phyloP scores from a whole-genome alignment of 2,329 filamentous ascomycete species.

The Stylonectria norvegica region DNA sequence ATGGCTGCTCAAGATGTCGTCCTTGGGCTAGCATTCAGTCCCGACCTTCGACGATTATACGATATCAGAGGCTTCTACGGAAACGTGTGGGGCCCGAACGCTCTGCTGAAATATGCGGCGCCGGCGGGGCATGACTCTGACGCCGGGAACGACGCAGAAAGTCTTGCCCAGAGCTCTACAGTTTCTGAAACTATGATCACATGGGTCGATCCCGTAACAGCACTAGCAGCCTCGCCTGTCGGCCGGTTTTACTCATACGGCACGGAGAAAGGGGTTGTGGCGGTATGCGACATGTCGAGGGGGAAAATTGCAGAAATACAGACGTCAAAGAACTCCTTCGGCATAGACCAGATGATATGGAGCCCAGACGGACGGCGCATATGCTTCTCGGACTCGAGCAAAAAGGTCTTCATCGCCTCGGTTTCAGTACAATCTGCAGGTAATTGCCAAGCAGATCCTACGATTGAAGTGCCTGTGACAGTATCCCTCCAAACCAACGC shows the following conservation, averaged over 20 bases:
- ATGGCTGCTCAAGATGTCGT: constrained; percentile 25
- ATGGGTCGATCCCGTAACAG: constrained; percentile 20
- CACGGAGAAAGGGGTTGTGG: constrained; percentile 21
- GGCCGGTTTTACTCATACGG: constrained; percentile 24
- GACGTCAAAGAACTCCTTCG: constrained; percentile 12
- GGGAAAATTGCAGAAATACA: constrained; percentile 11
- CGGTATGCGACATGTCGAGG: constrained; percentile 12
- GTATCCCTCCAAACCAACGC: not conserved
- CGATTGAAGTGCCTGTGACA: not conserved
- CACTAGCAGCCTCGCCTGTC: constrained; percentile 11
- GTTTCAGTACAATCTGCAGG: constrained; percentile 10
- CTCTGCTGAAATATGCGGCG: constrained; percentile 16
- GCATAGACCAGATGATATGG: constrained; percentile 24
- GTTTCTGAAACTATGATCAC: constrained; percentile 3
- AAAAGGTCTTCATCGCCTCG: constrained; percentile 15
- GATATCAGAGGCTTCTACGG: constrained; percentile 27
- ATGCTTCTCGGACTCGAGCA: constrained; percentile 11
- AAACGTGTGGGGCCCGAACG: constrained; percentile 29
- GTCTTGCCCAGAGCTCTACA: constrained; percentile 3
- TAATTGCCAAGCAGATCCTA: not conserved
- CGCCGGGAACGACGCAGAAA: constrained; percentile 7
- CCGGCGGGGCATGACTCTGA: constrained; percentile 1
- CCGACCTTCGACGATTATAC: constrained; percentile 25
- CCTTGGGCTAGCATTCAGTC: constrained; percentile 21
- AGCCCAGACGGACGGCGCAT: constrained; percentile 21